Base-by-base conservation (phyloP, 2,329 filamentous ascomycete genomes). In the Scytalidium lignicola region DNA sequence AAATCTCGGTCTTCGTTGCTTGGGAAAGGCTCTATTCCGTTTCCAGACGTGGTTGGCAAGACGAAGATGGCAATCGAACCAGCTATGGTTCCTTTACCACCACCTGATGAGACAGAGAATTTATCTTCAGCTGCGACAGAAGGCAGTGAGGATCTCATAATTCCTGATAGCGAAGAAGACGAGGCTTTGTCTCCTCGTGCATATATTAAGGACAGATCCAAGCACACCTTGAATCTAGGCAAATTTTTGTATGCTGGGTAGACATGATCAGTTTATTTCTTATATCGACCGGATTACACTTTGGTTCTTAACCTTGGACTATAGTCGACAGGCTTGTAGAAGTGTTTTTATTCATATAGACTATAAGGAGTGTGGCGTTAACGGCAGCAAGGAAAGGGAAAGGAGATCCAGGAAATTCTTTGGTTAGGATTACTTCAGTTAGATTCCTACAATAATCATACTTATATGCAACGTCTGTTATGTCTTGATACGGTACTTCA, bases 101-200 rank as follows among this genome's bases (percentile, higher is more conserved):
- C 52, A 59, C 17, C 56, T 39, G 47, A 60, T 43, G 51, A 60
- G 3, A 46, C 26, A 2, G 57, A 62, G 47, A 61, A 48, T 26
- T 49, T 51, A 4, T 48, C 55, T 28, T 44, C 61, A 29, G 49
- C 47, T 41, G 43, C 29, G 29, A 41, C 63, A 7, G 58, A 65
- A 41, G 76, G 76, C 2, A 79, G 76, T 51, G 76, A 79, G 55
- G 76, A 79, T 55, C 57, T 71, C 32, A 71, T 79, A 18, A 60
- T 77, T 37, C 74, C 72, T 18, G 68, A 74, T 49, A 78, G 73
- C 44, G 75, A 78, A 40, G 72, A 53, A 39, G 61, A 60, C n/a
- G 61, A 63, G 13, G 40, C 48, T 10, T 45, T 62, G 1, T 60
- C 56, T 9, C 56, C 56, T 5, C 12, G 8, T 15, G 15, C 12